phyloP scores from a whole-genome alignment of 176 grass and related monocot species.

The Eremochloa ophiuroides region DNA sequence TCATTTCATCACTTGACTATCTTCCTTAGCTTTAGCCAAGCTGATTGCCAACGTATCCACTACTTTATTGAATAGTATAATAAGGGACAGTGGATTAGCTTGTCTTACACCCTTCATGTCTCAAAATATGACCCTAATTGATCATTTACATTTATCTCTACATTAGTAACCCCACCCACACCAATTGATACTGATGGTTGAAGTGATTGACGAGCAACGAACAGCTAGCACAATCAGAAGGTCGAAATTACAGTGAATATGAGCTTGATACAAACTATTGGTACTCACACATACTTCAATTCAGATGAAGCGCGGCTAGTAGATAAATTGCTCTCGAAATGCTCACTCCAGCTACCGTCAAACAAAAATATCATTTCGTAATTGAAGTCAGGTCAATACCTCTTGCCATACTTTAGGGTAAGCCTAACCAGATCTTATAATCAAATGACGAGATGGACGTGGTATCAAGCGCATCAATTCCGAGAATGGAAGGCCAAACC shows the following conservation, averaged over 20 bases:
- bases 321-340: constrained; percentile 13
- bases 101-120: background rate
- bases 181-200: background rate
- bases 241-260: background rate
- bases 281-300: background rate
- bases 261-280: background rate
- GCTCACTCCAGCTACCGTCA: background rate
- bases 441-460: constrained; percentile 32
- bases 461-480: constrained; percentile 26
- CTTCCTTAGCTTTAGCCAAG: too few relatives aligned
- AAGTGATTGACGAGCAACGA: background rate
- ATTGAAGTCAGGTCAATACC: constrained; percentile 27
- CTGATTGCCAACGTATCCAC: too few relatives aligned
- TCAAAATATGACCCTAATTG: background rate
- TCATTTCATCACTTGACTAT: too few relatives aligned
- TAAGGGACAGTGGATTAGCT: background rate
- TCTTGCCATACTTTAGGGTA: constrained; percentile 15
- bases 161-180: background rate
- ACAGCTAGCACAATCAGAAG: background rate
- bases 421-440: constrained; percentile 17
- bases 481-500: background rate
- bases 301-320: background rate
- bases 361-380: background rate
- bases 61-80: too few relatives aligned
- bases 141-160: background rate